phyloP scores from a whole-genome alignment of 805 yeast species.

The Myxozyma sirexii region DNA sequence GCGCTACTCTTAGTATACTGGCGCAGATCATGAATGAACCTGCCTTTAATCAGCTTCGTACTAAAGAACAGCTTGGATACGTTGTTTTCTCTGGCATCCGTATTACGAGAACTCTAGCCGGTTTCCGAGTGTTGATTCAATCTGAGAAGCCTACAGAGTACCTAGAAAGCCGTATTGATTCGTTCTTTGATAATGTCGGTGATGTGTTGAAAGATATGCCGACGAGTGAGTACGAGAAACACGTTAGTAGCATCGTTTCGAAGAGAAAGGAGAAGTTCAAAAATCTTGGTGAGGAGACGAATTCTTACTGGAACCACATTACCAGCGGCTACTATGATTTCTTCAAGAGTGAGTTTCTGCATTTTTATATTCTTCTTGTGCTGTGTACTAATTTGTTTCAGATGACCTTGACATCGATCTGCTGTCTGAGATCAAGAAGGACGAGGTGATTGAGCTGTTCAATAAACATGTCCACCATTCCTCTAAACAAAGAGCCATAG shows the following conservation, averaged over 20 bases:
- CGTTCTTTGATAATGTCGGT: constrained; percentile 57
- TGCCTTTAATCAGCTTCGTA: constrained; percentile 83
- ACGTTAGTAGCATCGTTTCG: constrained; percentile 67
- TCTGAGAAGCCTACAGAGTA: constrained; percentile 77
- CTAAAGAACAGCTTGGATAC: constrained; percentile 93
- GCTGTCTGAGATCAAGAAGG: constrained; percentile 56
- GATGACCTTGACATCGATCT: constrained; percentile 59
- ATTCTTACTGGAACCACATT: constrained; percentile 66
- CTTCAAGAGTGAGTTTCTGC: constrained; percentile 36
- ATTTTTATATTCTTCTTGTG: not conserved
- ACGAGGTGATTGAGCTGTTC: constrained; percentile 61
- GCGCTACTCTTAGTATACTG: constrained; percentile 63
- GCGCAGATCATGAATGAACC: constrained; percentile 82
- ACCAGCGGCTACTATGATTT: constrained; percentile 81
- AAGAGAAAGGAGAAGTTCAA: constrained; percentile 71
- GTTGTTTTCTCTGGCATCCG: constrained; percentile 82
- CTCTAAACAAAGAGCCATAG: constrained; percentile 45
- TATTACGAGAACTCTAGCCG: constrained; percentile 69
- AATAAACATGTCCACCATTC: constrained; percentile 48
- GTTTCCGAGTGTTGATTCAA: constrained; percentile 76
- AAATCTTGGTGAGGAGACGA: constrained; percentile 76
- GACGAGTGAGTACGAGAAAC: constrained; percentile 66
- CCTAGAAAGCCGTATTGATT: constrained; percentile 73
- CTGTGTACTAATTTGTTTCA: not conserved
- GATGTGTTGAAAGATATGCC: constrained; percentile 53